phyloP scores from a whole-genome alignment of 148 eudicot genomes.

The Nepenthes gracilis region DNA sequence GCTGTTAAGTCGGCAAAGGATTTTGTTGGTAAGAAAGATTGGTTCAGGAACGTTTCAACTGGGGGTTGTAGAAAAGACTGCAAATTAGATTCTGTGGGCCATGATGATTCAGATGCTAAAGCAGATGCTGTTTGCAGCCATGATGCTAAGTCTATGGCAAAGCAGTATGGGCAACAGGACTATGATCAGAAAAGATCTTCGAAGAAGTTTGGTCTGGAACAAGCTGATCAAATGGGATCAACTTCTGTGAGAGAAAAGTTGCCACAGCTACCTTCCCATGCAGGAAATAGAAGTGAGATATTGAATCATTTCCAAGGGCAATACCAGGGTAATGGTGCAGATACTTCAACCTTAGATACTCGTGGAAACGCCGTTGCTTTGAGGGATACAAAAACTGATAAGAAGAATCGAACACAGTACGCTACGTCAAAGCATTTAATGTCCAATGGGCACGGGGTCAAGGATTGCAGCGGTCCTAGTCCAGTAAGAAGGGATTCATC shows the following conservation, averaged over 20 bases:
- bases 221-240: conserved; percentile 21
- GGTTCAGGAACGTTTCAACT: conserved; percentile 10
- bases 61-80: conserved; percentile 20
- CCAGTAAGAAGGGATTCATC: conserved; percentile 61
- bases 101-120: conserved; percentile 23
- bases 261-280: conserved; percentile 34
- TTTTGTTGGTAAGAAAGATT: conserved; percentile 13
- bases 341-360: conserved; percentile 15
- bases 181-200: conserved; percentile 27
- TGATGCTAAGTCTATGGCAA: conserved; percentile 14
- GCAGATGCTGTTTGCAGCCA: conserved; percentile 13
- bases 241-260: conserved; percentile 37
- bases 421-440: conserved; percentile 28
- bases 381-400: conserved; percentile 28
- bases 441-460: conserved; percentile 40
- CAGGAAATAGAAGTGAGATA: conserved; percentile 29
- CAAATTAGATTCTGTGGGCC: conserved; percentile 16
- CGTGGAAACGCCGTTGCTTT: conserved; percentile 22
- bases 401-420: conserved; percentile 27
- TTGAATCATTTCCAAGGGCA: conserved; percentile 11
- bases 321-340: conserved; percentile 27
- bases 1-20: conserved; percentile 22
- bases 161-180: conserved; percentile 21
- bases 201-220: conserved; percentile 27
- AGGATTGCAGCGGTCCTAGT: conserved; percentile 55